Percentiles rank a stretch among this genome's conserved stretches.
These are phyloP conservation scores for Populus hybrid DNA, from an alignment of 441 rosid genomes.

Conservation along the genomic window DNA sequence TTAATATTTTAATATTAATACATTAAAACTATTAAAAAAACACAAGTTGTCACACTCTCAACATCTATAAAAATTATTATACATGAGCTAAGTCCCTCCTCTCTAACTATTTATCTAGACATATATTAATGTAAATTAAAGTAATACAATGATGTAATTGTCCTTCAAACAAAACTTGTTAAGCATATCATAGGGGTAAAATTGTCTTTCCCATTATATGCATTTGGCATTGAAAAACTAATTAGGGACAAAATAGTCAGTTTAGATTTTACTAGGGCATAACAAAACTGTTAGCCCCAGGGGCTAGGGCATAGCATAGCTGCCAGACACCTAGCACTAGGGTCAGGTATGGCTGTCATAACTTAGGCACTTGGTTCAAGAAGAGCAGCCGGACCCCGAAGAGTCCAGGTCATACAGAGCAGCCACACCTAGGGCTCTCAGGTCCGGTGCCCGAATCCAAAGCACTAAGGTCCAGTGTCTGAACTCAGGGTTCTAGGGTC, in stretches of 20 bases:
- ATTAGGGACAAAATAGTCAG: fast-evolving
- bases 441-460: fast-evolving
- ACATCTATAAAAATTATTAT: no score
- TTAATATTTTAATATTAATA: no score
- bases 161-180: no score
- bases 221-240: no score
- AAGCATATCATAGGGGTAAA: fast-evolving
- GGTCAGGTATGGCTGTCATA: fast-evolving
- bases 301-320: fast-evolving
- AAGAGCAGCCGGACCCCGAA: fast-evolving
- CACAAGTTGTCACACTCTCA: no score
- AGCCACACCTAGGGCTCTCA: no score
- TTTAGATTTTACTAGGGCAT: no score
- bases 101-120: no score
- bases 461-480: fast-evolving
- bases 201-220: no score
- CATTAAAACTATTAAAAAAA: no score
- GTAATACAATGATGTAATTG: no score
- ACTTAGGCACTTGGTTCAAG: fast-evolving
- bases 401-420: fast-evolving
- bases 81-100: no score
- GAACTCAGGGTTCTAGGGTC: fast-evolving
- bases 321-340: fast-evolving
- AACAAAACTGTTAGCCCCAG: fast-evolving
- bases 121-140: fast-evolving